These are phyloP conservation scores for Hibiscus mutabilis DNA, from an alignment of 345 rosid species.

Conservation along the genomic window DNA sequence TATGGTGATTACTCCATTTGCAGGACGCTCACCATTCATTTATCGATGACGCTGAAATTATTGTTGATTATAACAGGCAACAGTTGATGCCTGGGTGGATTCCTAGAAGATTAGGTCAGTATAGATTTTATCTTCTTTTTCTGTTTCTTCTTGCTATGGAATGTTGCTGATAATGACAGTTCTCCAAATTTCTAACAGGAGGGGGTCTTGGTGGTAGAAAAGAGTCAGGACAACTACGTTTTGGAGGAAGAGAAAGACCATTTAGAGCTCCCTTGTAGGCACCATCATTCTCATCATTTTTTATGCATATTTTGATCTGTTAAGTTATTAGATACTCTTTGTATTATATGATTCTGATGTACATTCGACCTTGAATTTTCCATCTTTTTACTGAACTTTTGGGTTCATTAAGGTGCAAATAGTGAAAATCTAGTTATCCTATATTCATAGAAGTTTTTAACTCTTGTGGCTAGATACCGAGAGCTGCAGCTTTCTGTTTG, in stretches of 20 bases:
- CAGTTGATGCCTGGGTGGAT: conserved; percentile 96
- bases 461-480: background rate
- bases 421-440: background rate
- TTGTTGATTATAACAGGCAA: conserved; percentile 85
- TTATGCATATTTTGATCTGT: background rate
- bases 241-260: conserved; percentile 97
- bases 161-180: background rate
- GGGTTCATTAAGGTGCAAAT: background rate
- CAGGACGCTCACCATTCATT: conserved; percentile 82
- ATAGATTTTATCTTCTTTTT: background rate
- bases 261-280: conserved; percentile 91
- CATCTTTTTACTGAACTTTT: background rate
- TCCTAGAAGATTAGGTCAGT: conserved; percentile 95
- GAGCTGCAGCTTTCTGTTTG: background rate
- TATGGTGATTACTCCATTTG: background rate
- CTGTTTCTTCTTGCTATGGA: background rate
- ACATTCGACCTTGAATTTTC: background rate
- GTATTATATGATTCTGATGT: background rate
- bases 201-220: conserved; percentile 96
- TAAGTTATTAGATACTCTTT: background rate
- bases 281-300: background rate
- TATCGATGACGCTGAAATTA: conserved; percentile 65
- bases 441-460: background rate
- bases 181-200: conserved; percentile 33
- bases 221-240: conserved; percentile 93